Evolutionary conservation across 139 green algal genomes (phyloP).

Genomic region (Coccomyxa sp.): DNA sequence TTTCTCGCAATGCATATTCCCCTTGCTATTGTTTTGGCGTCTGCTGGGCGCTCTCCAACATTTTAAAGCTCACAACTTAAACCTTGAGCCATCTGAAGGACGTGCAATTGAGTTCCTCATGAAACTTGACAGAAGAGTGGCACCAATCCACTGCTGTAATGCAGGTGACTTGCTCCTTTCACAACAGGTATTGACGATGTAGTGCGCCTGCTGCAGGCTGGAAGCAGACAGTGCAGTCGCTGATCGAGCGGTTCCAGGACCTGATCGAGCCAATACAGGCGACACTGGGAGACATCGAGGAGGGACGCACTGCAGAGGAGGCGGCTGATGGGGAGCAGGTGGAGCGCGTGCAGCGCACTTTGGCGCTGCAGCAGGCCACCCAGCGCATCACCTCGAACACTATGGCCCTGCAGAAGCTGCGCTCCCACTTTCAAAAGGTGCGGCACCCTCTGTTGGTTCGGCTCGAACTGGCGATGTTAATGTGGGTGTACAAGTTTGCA

Average conservation of each 20-base stretch:
- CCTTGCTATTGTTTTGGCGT: not conserved
- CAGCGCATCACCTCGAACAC: not conserved
- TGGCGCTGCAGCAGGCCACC: slow-evolving; percentile 6
- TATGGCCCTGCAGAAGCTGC: slow-evolving; percentile 15
- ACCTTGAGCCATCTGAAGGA: too few relatives aligned
- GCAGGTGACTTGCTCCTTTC: too few relatives aligned
- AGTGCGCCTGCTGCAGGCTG: slow-evolving; percentile 3
- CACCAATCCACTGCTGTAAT: too few relatives aligned
- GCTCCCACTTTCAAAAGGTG: slow-evolving; percentile 23
- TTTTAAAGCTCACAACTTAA: too few relatives aligned
- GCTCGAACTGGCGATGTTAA: too few relatives aligned
- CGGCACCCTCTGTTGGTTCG: too few relatives aligned
- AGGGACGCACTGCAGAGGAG: not conserved
- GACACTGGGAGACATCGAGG: not conserved
- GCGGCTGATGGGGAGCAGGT: not conserved
- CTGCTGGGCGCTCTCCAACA: too few relatives aligned
- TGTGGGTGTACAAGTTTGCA: too few relatives aligned
- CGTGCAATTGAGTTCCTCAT: too few relatives aligned
- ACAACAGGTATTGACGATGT: not conserved
- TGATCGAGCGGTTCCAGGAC: slow-evolving; percentile 18
- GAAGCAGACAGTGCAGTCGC: slow-evolving; percentile 10
- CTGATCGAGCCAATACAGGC: not conserved
- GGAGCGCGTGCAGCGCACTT: not conserved
- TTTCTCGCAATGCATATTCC: not conserved
- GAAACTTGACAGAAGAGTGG: too few relatives aligned